These are phyloP conservation scores for Dichomitus squalens DNA, from an alignment of 1,284 basidiomycete genomes.

Conservation along the genomic window DNA sequence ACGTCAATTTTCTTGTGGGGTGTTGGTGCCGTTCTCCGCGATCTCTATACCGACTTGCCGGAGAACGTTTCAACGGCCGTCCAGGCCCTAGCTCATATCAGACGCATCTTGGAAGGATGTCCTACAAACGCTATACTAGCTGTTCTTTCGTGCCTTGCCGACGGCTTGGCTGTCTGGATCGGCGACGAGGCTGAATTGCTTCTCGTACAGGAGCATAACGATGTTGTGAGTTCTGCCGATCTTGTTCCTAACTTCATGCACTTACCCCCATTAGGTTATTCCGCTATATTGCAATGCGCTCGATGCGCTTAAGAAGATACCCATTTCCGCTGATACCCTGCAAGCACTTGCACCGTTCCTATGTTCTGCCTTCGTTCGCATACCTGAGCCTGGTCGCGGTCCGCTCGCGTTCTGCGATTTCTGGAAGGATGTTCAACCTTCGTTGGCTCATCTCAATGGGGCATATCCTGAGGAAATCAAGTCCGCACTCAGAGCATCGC, in stretches of 20 bases:
- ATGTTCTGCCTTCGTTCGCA: constrained; percentile 48
- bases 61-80: constrained; percentile 25
- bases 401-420: constrained; percentile 45
- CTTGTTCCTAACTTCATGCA: neutral
- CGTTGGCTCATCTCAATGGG: constrained; percentile 5
- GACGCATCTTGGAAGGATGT: constrained; percentile 33
- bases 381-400: constrained; percentile 47
- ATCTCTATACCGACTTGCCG: constrained; percentile 37
- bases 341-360: constrained; percentile 44
- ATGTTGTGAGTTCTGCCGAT: constrained; percentile 41
- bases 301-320: constrained; percentile 35
- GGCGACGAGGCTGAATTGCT: constrained; percentile 46
- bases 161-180: constrained; percentile 52
- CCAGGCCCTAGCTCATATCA: constrained; percentile 33
- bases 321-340: constrained; percentile 44
- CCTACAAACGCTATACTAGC: constrained; percentile 31
- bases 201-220: constrained; percentile 45
- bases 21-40: constrained; percentile 34
- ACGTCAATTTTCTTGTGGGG: constrained; percentile 6
- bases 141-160: constrained; percentile 39
- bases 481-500: constrained; percentile 19
- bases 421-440: constrained; percentile 18
- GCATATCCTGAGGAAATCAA: constrained; percentile 25
- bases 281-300: constrained; percentile 49
- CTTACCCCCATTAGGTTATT: constrained; percentile 39